Evolutionary conservation across 2,329 filamentous ascomycete genomes (phyloP).

Genomic region (Scedosporium aurantiacum): DNA sequence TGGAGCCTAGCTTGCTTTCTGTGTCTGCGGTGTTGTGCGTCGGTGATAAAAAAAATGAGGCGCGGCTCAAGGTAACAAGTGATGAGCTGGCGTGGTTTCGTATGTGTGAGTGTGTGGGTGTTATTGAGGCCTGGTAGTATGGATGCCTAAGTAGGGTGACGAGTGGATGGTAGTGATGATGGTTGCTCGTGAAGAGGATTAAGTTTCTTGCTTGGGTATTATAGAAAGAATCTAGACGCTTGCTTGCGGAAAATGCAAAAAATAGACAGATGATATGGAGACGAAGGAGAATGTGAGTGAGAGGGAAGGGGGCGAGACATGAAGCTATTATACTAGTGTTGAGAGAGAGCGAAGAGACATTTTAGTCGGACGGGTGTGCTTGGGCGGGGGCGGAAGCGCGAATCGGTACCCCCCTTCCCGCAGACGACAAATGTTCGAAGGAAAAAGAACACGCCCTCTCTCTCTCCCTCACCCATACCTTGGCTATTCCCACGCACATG

Average conservation of each 20-base stretch:
- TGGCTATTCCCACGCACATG: not conserved
- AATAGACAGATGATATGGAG: not conserved
- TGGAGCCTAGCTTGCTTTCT: not conserved
- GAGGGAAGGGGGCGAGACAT: not conserved
- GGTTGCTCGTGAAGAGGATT: not conserved
- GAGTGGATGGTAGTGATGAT: not conserved
- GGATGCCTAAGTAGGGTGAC: not conserved
- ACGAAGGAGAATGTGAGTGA: not conserved
- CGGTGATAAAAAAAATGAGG: not conserved
- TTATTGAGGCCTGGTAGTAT: not conserved
- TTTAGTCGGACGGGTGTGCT: too few relatives aligned
- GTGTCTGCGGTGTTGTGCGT: not conserved
- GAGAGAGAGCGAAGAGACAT: not conserved
- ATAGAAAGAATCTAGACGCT: not conserved
- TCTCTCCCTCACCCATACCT: not conserved
- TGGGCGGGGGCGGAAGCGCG: not conserved
- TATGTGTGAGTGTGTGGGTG: too few relatives aligned
- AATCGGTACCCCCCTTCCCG: not conserved
- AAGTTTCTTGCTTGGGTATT: not conserved
- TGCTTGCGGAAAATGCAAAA: not conserved
- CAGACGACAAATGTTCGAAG: not conserved
- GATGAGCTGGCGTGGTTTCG: too few relatives aligned
- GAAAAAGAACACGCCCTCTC: not conserved
- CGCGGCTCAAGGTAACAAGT: too few relatives aligned
- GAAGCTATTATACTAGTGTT: not conserved